Base-by-base conservation (phyloP, 164 flowering plant species). In the Liquidambar formosana region DNA sequence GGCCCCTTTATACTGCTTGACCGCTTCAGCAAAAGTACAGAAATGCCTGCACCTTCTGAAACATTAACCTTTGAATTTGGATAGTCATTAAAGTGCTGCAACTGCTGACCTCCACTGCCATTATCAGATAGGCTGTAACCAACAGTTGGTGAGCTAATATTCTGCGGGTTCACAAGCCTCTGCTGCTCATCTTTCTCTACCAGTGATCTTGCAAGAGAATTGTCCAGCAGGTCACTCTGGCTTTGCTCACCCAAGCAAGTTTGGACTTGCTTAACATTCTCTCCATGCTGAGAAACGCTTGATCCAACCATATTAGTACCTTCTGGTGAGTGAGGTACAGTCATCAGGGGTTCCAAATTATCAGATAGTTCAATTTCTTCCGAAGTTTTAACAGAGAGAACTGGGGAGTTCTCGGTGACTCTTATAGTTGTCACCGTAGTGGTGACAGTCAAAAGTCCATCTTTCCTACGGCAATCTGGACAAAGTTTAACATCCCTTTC, bases 1-100 rank as follows among this genome's bases (percentile, higher is more conserved):
- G 80, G 88, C 71, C 94, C 89, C 73, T 86, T 90, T 63, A 78
- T 76, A 76, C 97, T 95, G 76, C 83, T 82, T 71, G 97, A 89
- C 77, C 89, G 80, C 62, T 84, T 89, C 71, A 92, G 62, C 61
- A 88, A 79, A 48, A 85, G 80, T 64, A 96, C 46, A 52, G 97
- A 87, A 67, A 88, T 90, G 51, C 97, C 98, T 5, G 88, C 78
- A 73, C 84, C 91, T 78, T 81, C 95, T 64, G 88, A 73, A 68
- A 69, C 71, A 70, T 82, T 84, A 76, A 72, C 73, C 63, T 79
- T 82, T 58, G 73, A 65, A 69, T 71, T 77, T 49, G 77, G 63
- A 69, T 56, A 44, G 66, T 72, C 69, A 53, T 63, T 72, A 26
- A 52, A 66, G 28, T 69, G 75, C 38, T 65, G 79, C 57, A 71